These are phyloP conservation scores for Thozetella sp. DNA, from an alignment of 495 filamentous ascomycete genomes.

Conservation along the genomic window DNA sequence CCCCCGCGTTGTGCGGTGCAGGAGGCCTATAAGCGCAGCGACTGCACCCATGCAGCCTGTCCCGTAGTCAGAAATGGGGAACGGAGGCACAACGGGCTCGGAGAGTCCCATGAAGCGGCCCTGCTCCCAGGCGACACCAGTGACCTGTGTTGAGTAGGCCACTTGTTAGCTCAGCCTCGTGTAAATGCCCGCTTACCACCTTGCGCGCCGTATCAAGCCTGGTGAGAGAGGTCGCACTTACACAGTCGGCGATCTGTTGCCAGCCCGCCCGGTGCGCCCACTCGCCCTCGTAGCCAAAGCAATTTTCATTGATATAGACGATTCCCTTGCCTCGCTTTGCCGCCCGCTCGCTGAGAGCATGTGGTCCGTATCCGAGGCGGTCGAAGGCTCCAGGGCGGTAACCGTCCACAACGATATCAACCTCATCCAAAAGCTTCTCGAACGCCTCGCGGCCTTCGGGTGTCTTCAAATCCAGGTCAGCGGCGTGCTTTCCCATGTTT, in stretches of 20 bases:
- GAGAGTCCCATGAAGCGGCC: conserved; percentile 70
- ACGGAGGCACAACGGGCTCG: conserved; percentile 76
- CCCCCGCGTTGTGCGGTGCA: conserved; percentile 59
- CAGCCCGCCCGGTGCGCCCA: conserved; percentile 54
- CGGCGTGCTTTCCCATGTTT: conserved; percentile 67
- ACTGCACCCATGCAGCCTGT: conserved; percentile 70
- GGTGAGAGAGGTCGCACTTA: conserved; percentile 16
- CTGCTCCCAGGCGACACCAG: conserved; percentile 73
- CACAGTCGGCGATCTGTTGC: conserved; percentile 62
- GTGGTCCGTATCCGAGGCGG: conserved; percentile 62
- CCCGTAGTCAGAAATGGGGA: conserved; percentile 82
- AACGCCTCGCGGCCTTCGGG: conserved; percentile 55
- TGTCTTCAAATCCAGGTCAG: conserved; percentile 54
- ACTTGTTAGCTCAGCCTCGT: conserved; percentile 1
- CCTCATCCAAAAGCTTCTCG: conserved; percentile 57
- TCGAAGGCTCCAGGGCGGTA: conserved; percentile 70
- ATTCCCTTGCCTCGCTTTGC: conserved; percentile 57
- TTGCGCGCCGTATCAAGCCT: no score
- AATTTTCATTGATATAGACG: conserved; percentile 74
- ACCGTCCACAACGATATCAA: conserved; percentile 65
- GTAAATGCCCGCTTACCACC: no score
- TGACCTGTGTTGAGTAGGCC: conserved; percentile 37
- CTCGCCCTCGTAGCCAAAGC: conserved; percentile 61
- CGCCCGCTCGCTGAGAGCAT: conserved; percentile 52
- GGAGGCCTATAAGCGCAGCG: conserved; percentile 51